Conservation (phyloP, 1,284 basidiomycete genomes). For the Lentinula novae-zelandiae region DNA sequence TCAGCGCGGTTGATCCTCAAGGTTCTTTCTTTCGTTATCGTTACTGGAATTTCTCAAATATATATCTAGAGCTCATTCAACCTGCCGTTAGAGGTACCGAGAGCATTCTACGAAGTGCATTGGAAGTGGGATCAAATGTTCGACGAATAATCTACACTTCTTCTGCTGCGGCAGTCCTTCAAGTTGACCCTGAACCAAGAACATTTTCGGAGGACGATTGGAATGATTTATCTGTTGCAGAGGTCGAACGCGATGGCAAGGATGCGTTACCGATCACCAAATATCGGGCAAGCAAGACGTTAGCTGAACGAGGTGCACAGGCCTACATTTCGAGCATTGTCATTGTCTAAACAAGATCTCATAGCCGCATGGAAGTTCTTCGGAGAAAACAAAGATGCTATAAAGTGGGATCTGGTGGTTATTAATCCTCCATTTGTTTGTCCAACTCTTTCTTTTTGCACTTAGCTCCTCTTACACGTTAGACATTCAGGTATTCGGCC, state of each 20-base stretch:
- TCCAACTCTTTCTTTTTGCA: conserved; percentile 16
- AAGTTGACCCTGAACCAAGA: conserved; percentile 16
- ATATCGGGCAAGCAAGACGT: conserved; percentile 62
- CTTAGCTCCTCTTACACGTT: not conserved
- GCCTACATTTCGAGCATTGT: not conserved
- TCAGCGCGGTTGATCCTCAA: conserved; percentile 32
- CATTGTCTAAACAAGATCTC: not conserved
- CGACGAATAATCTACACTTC: conserved; percentile 63
- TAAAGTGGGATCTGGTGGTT: conserved; percentile 51
- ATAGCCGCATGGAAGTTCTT: conserved; percentile 46
- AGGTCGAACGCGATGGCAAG: conserved; percentile 51
- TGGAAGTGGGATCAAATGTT: conserved; percentile 49
- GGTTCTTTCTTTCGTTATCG: conserved; percentile 21
- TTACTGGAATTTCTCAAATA: too few relatives aligned
- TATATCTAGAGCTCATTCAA: conserved; percentile 42
- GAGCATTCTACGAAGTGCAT: conserved; percentile 50
- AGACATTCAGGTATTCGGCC: conserved; percentile 23
- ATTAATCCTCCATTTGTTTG: conserved; percentile 52
- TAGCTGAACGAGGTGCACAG: conserved; percentile 48
- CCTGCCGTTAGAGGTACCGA: conserved; percentile 65
- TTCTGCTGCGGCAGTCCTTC: conserved; percentile 31
- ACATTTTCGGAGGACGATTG: conserved; percentile 51
- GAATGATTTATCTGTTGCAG: conserved; percentile 56
- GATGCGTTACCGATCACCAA: conserved; percentile 38
- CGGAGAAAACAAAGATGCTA: conserved; percentile 44